Base-by-base conservation (phyloP, 331 rosid species). In the Quercus lobata region DNA sequence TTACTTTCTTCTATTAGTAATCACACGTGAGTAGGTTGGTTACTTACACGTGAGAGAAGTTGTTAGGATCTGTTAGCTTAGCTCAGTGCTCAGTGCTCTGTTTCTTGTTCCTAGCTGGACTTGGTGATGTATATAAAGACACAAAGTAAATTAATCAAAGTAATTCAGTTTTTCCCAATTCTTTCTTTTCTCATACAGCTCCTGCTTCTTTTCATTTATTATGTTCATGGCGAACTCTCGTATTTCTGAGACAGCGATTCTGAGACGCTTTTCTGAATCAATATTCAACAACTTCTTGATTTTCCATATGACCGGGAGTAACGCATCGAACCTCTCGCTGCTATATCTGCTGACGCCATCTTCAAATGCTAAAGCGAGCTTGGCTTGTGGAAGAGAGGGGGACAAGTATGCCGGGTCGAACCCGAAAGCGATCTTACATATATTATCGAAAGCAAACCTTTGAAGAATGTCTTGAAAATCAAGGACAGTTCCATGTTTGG, bases 341-440 rank as follows among this genome's bases (percentile, higher is more conserved):
- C 83, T 85, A 68, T 90, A 77, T 75, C n/a, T n/a, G n/a, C 70
- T 41, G 0, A 82, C 74, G 1, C 76, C 80, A 0, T 86, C 91
- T 18, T 94, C 92, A 19, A 90, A 92, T 5, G 98, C 97, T 16
- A 46, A 68, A 0, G 87, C 90, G 72, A 94, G 85, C 5, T 82
- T 56, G 8, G 93, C 70, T 6, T 83, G 37, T 0, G 89, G 92
- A 5, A 92, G 86, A 57, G 91, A 89, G 1, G 94, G 89, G 0
- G 78, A 80, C 9, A 92, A 81, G 63, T 89, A 88, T 15, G 81
- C 86, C 0, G 91, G 96, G 37, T 94, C 96, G 46, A 79, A 85
- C 1, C 97, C 96, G 19, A 90, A 89, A 1, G 93, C 92, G 54
- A 90, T 89, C 56, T 41, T 82, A 74, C 96, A 88, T 7, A 89